phyloP scores from a whole-genome alignment of 1,139 yeast genomes.

The Kurtzmaniella quercitrusa region DNA sequence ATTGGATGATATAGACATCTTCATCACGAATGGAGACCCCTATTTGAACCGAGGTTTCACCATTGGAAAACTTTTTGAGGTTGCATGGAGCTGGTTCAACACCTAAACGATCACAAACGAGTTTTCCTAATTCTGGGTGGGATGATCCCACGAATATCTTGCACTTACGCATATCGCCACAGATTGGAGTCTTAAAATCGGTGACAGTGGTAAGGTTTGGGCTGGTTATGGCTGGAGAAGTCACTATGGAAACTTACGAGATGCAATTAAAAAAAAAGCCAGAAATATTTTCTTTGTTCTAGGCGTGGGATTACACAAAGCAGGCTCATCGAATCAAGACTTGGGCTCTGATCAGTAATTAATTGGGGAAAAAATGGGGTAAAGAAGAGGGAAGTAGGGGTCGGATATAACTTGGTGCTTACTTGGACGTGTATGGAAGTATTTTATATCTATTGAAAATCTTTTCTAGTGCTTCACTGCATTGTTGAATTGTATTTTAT shows the following conservation, averaged over 20 bases:
- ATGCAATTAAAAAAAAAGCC: neutral
- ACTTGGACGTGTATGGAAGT: too few relatives aligned
- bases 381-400: too few relatives aligned
- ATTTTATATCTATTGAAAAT: too few relatives aligned
- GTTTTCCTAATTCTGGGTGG: slow-evolving; percentile 88
- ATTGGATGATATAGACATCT: slow-evolving; percentile 92
- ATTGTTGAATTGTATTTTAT: too few relatives aligned
- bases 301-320: neutral
- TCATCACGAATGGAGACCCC: slow-evolving; percentile 95
- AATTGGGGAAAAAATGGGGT: too few relatives aligned
- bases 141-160: slow-evolving; percentile 95
- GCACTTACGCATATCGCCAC: slow-evolving; percentile 76
- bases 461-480: too few relatives aligned
- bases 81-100: slow-evolving; percentile 96
- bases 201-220: neutral
- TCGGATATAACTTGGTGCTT: too few relatives aligned
- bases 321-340: slow-evolving; percentile 1
- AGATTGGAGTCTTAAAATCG: neutral
- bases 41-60: slow-evolving; percentile 94
- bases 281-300: neutral
- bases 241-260: slow-evolving; percentile 5
- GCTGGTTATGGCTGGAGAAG: slow-evolving; percentile 4
- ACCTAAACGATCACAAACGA: slow-evolving; percentile 87
- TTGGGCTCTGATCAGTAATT: neutral
- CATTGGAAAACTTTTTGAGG: slow-evolving; percentile 86